Conservation (phyloP, 129 eudicot genomes). For the Chrysanthemum makinoi region DNA sequence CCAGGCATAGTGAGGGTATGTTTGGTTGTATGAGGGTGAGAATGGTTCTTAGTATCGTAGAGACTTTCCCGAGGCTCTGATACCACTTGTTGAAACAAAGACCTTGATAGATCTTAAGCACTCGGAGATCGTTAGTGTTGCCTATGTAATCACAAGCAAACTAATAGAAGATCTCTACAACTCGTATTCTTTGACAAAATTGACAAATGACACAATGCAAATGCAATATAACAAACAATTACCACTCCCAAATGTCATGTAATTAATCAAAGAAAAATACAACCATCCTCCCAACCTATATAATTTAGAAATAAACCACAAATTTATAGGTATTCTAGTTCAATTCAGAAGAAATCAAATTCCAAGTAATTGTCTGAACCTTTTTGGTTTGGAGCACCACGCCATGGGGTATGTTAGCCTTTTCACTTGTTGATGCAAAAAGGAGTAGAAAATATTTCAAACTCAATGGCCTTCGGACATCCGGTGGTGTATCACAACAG, state of each 20-base stretch:
- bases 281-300: constrained; percentile 15
- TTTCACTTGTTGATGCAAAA: constrained; percentile 32
- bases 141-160: no score
- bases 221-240: constrained; percentile 19
- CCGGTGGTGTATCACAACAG: constrained; percentile 54
- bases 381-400: constrained; percentile 38
- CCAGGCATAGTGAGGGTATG: no score
- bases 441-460: constrained; percentile 24
- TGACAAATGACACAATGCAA: not conserved
- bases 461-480: constrained; percentile 43
- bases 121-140: no score
- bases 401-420: constrained; percentile 24
- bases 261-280: constrained; percentile 25
- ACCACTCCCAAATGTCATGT: constrained; percentile 33
- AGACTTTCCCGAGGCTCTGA: no score
- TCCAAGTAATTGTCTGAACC: constrained; percentile 43
- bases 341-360: constrained; percentile 68
- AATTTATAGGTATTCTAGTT: constrained; percentile 21
- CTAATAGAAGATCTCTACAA: no score
- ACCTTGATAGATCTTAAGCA: no score
- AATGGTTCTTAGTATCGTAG: no score
- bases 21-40: no score
- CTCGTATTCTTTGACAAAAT: no score
- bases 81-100: no score
- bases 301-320: constrained; percentile 21